Evolutionary conservation across 1,139 yeast genomes (phyloP), one percentile per base, ranked within the genome.

Genomic region (Wickerhamomyces sp.): DNA sequence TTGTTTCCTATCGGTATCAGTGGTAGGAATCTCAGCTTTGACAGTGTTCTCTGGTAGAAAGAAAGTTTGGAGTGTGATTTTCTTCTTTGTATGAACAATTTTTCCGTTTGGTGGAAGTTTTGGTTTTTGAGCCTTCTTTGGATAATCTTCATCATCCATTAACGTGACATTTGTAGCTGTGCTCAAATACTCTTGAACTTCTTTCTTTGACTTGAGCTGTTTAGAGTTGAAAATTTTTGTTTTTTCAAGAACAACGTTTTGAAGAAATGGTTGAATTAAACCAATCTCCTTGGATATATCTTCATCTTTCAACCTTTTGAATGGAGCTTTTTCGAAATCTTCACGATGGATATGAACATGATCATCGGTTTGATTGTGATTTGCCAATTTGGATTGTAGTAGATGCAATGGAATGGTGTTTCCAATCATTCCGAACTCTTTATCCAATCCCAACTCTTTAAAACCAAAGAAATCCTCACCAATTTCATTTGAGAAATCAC

Each of bases 401-500:
- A 93, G 64, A 57, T 91, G 95, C 32, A 93, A 67, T 2, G 99
- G 98, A 24, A 93, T 88, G 0, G 95, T 76, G 5, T 88, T 72
- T 22, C 91, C 82, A 37, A 89, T 63, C 57, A 89, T 66, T n/a
- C 93, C 89, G 57, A 86, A 82, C 57, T 93, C 99, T 52, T 82
- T 85, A 52, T 91, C 98, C 44, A 93, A 66, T 0, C 98, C 98
- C 32, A 93, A 68, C 48, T 89, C 97, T 52, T 75, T 83, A 65
- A 93, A 93, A 0, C 99, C 99, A 64, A 93, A 93, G 69, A 89
- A 91, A 61, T 93, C 99, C 47, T 84, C 94, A 12, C 98, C 98
- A 33, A 91, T 66, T 44, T 88, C 96, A 51, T 77, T 83, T 1
- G 96, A 82, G 55, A 91, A 93, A 51, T 88, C 96, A 39, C 99